Evolutionary conservation across 139 green algal species (phyloP), one percentile per base, ranked within the genome.

Genomic region (Tetradesmus lagerheimii): DNA sequence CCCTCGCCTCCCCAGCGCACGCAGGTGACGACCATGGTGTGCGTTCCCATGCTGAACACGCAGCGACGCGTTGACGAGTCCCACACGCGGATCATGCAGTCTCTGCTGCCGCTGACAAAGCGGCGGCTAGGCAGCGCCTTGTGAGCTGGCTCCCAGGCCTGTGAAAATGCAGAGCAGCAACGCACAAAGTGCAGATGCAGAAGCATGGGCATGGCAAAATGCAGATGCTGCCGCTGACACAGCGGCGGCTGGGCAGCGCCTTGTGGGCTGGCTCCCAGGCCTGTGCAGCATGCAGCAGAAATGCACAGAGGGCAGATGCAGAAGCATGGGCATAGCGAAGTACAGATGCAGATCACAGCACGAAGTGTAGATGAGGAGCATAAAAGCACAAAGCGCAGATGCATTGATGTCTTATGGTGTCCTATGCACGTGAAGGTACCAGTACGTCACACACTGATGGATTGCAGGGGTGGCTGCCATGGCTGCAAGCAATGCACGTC

Each of bases 141-240:
- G 91, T 99, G 98, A 0, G 96, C 96, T 0, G 98, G 98, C 94
- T 99, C 96, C 98, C 98, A 99, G 4, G 97, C 92, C 94, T 96
- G 39, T 37, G 18, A 6, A 38, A 66, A 47, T 41, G 31, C 43
- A 41, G 27, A 74, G 41, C 37, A 64, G 47, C 50, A 37, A 41
- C 25, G 41, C 41, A 0, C n/a, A 79, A 8, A n/a, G 9, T 9
- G n/a, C n/a, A 23, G 66, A 31, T 16, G n/a, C 71, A 75, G 64
- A 29, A 75, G 64, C 16, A 75, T 74, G 62, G 6, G 62, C 25
- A 74, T 34, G 62, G 62, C 25, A 57, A n/a, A n/a, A n/a, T n/a
- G n/a, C n/a, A n/a, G n/a, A n/a, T 96, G 38, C 93, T 97, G 25
- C 94, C 96, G 34, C 88, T 98, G 31, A 90, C 96, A 83, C 99